These are phyloP conservation scores for Diaporthe ilicicola DNA, from an alignment of 2,329 filamentous ascomycete species.

Conservation along the genomic window DNA sequence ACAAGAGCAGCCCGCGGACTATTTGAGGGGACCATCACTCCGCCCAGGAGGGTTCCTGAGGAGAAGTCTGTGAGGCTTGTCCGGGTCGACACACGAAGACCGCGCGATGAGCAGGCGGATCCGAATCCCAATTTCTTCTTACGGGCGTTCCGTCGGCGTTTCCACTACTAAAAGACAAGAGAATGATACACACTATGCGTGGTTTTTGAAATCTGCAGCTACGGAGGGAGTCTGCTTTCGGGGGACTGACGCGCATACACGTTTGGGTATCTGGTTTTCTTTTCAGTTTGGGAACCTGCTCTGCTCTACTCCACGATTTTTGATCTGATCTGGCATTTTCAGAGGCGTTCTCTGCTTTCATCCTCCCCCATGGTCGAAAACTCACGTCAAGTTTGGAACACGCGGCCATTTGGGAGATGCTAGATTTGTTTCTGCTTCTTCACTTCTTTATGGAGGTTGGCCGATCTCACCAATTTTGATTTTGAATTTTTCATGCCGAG, in stretches of 20 bases:
- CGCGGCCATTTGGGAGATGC: conserved; percentile 33
- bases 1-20: conserved; percentile 66
- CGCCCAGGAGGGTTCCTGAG: background rate
- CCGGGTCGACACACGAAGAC: conserved; percentile 22
- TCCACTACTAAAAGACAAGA: conserved; percentile 28
- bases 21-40: conserved; percentile 51
- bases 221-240: conserved; percentile 26
- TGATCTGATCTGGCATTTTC: conserved; percentile 22
- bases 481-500: conserved; percentile 1
- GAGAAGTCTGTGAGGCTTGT: conserved; percentile 20
- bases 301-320: conserved; percentile 32
- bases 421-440: conserved; percentile 32
- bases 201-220: conserved; percentile 27
- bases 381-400: conserved; percentile 31
- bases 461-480: conserved; percentile 25
- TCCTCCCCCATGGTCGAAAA: conserved; percentile 29
- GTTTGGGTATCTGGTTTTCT: conserved; percentile 21
- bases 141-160: conserved; percentile 31
- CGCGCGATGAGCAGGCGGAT: conserved; percentile 27
- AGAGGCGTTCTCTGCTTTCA: conserved; percentile 32
- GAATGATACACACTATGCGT: conserved; percentile 26
- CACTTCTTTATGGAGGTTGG: conserved; percentile 34
- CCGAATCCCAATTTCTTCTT: conserved; percentile 22
- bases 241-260: conserved; percentile 23
- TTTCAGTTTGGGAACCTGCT: conserved; percentile 32